Base-by-base conservation (phyloP, 208 protist genomes). In the Acanthamoeba culbertsoni region DNA sequence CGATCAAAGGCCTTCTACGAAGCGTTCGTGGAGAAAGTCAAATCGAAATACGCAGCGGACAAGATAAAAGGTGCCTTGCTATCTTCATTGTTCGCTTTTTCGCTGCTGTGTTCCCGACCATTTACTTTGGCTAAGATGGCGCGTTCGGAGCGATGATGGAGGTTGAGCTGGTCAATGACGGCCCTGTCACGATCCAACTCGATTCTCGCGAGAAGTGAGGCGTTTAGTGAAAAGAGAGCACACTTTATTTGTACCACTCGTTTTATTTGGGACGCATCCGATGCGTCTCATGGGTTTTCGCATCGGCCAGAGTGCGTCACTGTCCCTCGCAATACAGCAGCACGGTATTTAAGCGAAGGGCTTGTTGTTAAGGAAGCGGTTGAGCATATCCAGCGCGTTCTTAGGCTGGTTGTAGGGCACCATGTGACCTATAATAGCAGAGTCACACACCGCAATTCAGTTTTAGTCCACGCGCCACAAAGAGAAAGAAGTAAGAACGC, bases 131-230 rank as follows among this genome's bases (percentile, higher is more conserved):
- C 12, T 18, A 51, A 96, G 95, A 95, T 82, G 95, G 95, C 23
- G 31, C 65, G 89, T 96, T 96, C 96, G 95, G 95, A n/a, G 95
- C 95, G 26, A 96, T 96, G 95, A 96, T 96, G 95, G 95, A 95
- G 65, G 95, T 96, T 12, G 65, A 62, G 31, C 42, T 96, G 4
- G 93, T 95, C 18, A 96, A 96, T 77, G 95, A 96, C 63, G 95
- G 95, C 0, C 95, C 95, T 16, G 93, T 96, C 28, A 96, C 95
- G 7, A 77, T 96, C 4, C 35, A 48, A 35, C 53, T 96, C 26
- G 95, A 96, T 53, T 95, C 94, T 0, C 37, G 73, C 33, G 73
- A 84, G 33, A 84, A 84, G 73, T 84, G 26, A 55, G 59, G n/a
- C n/a, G n/a, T n/a, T n/a, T n/a, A n/a, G n/a, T n/a, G n/a, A n/a